Evolutionary conservation across 2,329 filamentous ascomycete genomes (phyloP).

Genomic region (Exserohilum rostratum): DNA sequence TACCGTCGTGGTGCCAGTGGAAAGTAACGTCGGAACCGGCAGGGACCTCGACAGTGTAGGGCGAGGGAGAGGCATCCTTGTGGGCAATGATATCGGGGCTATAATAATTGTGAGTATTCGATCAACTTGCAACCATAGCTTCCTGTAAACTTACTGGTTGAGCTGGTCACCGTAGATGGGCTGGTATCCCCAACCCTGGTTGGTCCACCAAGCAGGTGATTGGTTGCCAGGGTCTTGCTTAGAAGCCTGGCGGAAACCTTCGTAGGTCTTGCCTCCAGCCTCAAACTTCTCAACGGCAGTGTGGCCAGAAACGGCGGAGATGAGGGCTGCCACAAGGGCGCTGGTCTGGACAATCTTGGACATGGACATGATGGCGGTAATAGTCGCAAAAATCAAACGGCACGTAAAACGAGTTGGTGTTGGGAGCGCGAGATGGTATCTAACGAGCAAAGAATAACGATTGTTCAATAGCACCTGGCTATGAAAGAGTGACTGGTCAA

Average conservation of each 20-base stretch:
- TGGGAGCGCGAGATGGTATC: slow-evolving; percentile 4
- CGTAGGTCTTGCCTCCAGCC: slow-evolving; percentile 37
- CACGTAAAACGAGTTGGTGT: slow-evolving; percentile 3
- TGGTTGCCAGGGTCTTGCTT: slow-evolving; percentile 34
- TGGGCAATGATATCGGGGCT: slow-evolving; percentile 41
- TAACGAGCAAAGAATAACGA: slow-evolving; percentile 20
- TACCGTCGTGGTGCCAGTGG: slow-evolving; percentile 39
- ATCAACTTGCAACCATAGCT: background rate
- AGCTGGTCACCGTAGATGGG: slow-evolving; percentile 37
- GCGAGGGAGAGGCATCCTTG: slow-evolving; percentile 36
- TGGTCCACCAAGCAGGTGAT: slow-evolving; percentile 43
- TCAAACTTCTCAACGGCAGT: slow-evolving; percentile 36
- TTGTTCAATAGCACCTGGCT: slow-evolving; percentile 38
- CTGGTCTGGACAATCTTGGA: slow-evolving; percentile 38
- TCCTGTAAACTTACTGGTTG: slow-evolving; percentile 9
- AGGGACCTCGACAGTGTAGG: slow-evolving; percentile 35
- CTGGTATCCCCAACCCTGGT: slow-evolving; percentile 42
- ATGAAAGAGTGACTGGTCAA: slow-evolving; percentile 36
- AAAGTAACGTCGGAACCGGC: slow-evolving; percentile 41
- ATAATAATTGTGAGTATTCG: background rate
- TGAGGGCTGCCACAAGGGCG: slow-evolving; percentile 35
- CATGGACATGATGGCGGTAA: slow-evolving; percentile 18
- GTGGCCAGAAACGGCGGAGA: slow-evolving; percentile 33
- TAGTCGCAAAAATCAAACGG: background rate
- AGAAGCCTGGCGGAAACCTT: slow-evolving; percentile 33